These are phyloP conservation scores for Syzygium aqueum DNA, from an alignment of 345 rosid genomes.

Conservation along the genomic window DNA sequence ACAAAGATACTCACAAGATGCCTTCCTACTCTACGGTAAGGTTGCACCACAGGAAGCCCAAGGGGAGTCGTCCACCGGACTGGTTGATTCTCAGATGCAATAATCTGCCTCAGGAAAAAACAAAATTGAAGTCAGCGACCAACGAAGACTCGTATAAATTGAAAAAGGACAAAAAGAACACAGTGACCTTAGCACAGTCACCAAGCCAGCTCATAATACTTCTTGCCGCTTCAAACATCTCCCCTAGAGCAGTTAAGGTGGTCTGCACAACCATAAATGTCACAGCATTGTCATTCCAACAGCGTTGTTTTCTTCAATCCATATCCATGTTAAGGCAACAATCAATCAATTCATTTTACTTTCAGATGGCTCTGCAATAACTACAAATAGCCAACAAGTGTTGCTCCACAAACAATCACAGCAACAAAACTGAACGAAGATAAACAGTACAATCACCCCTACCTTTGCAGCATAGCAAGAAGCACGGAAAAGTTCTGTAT, in stretches of 20 bases:
- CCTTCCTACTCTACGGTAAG: slow-evolving; percentile 69
- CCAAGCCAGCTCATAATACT: slow-evolving; percentile 93
- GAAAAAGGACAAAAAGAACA: background rate
- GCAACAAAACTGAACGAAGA: background rate
- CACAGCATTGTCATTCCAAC: background rate
- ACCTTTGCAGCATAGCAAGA: slow-evolving; percentile 99
- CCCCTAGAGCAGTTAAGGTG: slow-evolving; percentile 77
- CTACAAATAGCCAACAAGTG: background rate
- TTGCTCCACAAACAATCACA: background rate
- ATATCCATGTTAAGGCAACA: background rate
- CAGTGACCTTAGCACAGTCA: slow-evolving; percentile 87
- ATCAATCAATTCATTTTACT: background rate
- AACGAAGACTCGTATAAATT: background rate
- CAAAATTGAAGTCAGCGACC: background rate
- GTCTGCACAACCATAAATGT: slow-evolving; percentile 33
- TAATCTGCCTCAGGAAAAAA: slow-evolving; percentile 31
- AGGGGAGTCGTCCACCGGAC: slow-evolving; percentile 95
- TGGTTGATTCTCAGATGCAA: slow-evolving; percentile 84
- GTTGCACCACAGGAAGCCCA: slow-evolving; percentile 99
- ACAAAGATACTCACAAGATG: slow-evolving; percentile 46
- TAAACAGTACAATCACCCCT: slow-evolving; percentile 7
- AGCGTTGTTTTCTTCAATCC: background rate
- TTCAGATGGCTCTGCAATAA: background rate
- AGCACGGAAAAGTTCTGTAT: slow-evolving; percentile 41
- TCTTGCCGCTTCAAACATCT: slow-evolving; percentile 97